Base-by-base conservation (phyloP, 805 yeast species). In the Brettanomyces nanus region DNA sequence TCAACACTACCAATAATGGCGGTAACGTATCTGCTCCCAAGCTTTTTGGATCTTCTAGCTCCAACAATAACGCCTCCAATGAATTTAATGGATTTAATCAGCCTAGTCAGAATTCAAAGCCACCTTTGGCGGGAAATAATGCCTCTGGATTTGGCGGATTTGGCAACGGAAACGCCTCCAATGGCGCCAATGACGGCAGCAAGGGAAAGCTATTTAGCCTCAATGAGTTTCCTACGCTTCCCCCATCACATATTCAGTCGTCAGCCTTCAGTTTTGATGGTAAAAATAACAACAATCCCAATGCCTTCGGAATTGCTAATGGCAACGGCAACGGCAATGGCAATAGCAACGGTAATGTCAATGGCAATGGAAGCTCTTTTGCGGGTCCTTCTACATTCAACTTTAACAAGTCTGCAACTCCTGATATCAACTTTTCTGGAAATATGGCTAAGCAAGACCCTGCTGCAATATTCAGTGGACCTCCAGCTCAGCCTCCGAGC, bases 401-500 rank as follows among this genome's bases (percentile, higher is more conserved):
- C 19, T 30, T 30, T 15, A 30, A 30, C 11, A 15, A 11, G 18
- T 30, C 33, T 10, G 17, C 33, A 14, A 53, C 61, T 4, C 63
- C 63, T 15, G 53, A 47, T 41, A 48, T 58, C 45, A 54, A 58
- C 35, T 58, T 59, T 39, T 45, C 60, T 2, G 62, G 62, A 7
- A 44, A 47, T 17, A 40, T 44, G 21, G 40, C 44, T n/a, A 37
- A 36, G 9, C 42, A 53, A 31, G 63, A 53, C 38, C 61, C 61
- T 2, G 43, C 58, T 2, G 36, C 56, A 3, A 41, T 54, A 14
- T 56, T 56, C 37, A 47, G 48, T 11, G 39, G 49, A 3, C 47
- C 49, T 3, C 49, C 56, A 19, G 33, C 48, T 10, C 33, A 46
- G 14, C 45, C 51, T 4, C 49, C 52, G 11, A 53, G 53, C 9